phyloP scores from a whole-genome alignment of 805 yeast genomes.

The Metschnikowia colocasiae region DNA sequence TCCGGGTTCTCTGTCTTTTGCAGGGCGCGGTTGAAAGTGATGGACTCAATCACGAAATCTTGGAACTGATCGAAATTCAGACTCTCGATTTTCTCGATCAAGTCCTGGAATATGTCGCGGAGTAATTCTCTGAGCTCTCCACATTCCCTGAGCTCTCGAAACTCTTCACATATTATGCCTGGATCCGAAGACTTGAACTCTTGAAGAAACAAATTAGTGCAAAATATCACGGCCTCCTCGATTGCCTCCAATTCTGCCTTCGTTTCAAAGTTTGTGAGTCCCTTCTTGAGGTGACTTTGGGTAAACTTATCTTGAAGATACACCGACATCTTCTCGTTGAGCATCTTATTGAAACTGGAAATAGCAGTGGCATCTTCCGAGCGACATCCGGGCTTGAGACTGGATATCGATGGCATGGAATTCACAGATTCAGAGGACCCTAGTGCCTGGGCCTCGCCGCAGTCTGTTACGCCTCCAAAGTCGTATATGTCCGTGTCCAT shows the following conservation, averaged over 20 bases:
- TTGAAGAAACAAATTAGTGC: slow-evolving; percentile 15
- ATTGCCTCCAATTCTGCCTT: background rate
- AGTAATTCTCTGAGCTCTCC: slow-evolving; percentile 10
- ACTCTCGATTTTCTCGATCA: slow-evolving; percentile 13
- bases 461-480: background rate
- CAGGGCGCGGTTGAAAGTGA: slow-evolving; percentile 1
- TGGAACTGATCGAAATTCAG: slow-evolving; percentile 15
- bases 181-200: slow-evolving; percentile 14
- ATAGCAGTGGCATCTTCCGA: background rate
- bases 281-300: background rate
- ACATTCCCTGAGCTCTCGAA: slow-evolving; percentile 4
- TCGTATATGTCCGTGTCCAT: background rate
- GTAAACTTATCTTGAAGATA: slow-evolving; percentile 5
- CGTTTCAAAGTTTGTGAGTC: background rate
- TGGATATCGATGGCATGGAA: slow-evolving; percentile 6
- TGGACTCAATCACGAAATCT: slow-evolving; percentile 14
- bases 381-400: background rate
- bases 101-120: slow-evolving; percentile 8
- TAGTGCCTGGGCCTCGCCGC: background rate
- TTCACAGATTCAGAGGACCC: slow-evolving; percentile 2
- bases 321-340: slow-evolving; percentile 1
- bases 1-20: slow-evolving; percentile 7
- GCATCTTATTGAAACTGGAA: background rate
- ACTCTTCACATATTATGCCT: slow-evolving; percentile 10
- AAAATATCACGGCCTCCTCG: slow-evolving; percentile 10